phyloP scores from a whole-genome alignment of 164 flowering plant genomes.

The Akebia trifoliata region DNA sequence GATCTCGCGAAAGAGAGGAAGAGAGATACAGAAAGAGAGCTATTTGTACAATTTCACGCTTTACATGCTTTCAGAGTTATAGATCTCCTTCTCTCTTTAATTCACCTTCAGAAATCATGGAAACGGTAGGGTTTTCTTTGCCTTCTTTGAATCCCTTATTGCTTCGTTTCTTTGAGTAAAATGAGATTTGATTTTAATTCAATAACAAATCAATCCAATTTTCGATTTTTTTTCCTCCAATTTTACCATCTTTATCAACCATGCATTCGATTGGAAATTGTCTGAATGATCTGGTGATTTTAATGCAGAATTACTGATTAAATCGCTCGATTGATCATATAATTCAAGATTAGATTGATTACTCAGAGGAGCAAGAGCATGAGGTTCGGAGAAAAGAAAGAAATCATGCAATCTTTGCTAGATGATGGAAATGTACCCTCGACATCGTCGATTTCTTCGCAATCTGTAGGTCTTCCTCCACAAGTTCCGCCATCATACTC shows the following conservation, averaged over 20 bases:
- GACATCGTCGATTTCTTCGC: slow-evolving; percentile 14
- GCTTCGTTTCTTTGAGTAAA: not conserved
- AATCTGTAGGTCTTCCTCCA: slow-evolving; percentile 8
- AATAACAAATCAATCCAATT: not conserved
- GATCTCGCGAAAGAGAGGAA: not conserved
- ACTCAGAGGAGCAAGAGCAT: slow-evolving; percentile 11
- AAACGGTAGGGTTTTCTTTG: slow-evolving; percentile 1
- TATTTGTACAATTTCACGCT: not conserved
- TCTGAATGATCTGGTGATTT: not conserved
- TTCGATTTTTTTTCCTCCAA: not conserved
- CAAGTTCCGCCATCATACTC: slow-evolving; percentile 9
- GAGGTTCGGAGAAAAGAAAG: slow-evolving; percentile 16
- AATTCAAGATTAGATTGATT: not conserved
- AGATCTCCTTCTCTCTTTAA: slow-evolving; percentile 1
- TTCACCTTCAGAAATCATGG: not conserved
- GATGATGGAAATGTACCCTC: slow-evolving; percentile 22
- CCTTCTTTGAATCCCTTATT: not conserved
- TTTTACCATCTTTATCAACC: not conserved
- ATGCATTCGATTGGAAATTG: not conserved
- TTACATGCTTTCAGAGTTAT: not conserved
- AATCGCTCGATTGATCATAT: not conserved
- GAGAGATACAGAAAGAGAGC: too few species aligned
- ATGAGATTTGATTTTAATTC: not conserved
- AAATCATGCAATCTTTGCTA: slow-evolving; percentile 15
- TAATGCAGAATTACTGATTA: not conserved